Percentiles rank a stretch among this genome's conserved stretches.
These are phyloP conservation scores for Chernovozyma aurita DNA, from an alignment of 1,139 yeast genomes.

Conservation along the genomic window DNA sequence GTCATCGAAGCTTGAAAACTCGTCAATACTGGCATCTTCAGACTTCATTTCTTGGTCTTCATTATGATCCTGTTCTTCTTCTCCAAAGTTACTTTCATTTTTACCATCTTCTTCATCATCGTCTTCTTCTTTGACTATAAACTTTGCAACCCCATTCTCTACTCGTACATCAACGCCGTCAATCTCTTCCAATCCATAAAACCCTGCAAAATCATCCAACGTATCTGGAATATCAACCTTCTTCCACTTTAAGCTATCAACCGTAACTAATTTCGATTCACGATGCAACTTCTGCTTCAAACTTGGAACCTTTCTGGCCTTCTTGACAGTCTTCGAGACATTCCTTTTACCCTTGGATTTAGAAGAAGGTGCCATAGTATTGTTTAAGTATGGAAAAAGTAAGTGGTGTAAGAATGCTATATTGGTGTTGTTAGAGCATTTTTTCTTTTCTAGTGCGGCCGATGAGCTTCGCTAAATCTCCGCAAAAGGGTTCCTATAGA, in stretches of 20 bases:
- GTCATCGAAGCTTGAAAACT: slow-evolving; percentile 25
- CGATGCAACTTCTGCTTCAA: slow-evolving; percentile 29
- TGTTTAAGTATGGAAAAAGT: no score
- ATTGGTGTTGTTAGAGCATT: slow-evolving; percentile 19
- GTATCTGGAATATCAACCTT: slow-evolving; percentile 79
- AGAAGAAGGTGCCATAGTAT: not conserved
- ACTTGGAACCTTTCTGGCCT: slow-evolving; percentile 20
- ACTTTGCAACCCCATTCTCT: slow-evolving; percentile 61
- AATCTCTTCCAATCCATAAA: slow-evolving; percentile 87
- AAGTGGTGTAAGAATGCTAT: slow-evolving; percentile 9
- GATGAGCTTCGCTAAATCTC: no score
- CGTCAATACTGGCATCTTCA: slow-evolving; percentile 10
- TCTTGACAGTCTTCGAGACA: slow-evolving; percentile 6
- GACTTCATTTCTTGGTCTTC: slow-evolving; percentile 9
- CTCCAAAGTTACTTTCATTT: slow-evolving; percentile 9
- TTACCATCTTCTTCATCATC: slow-evolving; percentile 12
- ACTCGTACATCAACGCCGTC: slow-evolving; percentile 84
- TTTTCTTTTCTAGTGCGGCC: no score
- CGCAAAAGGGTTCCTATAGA: no score
- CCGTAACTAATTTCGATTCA: slow-evolving; percentile 42
- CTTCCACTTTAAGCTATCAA: slow-evolving; percentile 67
- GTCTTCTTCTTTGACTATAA: slow-evolving; percentile 47
- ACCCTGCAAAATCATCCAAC: slow-evolving; percentile 82
- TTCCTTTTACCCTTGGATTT: slow-evolving; percentile 3
- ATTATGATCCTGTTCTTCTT: slow-evolving; percentile 9